These are phyloP conservation scores for Metschnikowia drakensbergensis DNA, from an alignment of 805 yeast species.

Conservation along the genomic window DNA sequence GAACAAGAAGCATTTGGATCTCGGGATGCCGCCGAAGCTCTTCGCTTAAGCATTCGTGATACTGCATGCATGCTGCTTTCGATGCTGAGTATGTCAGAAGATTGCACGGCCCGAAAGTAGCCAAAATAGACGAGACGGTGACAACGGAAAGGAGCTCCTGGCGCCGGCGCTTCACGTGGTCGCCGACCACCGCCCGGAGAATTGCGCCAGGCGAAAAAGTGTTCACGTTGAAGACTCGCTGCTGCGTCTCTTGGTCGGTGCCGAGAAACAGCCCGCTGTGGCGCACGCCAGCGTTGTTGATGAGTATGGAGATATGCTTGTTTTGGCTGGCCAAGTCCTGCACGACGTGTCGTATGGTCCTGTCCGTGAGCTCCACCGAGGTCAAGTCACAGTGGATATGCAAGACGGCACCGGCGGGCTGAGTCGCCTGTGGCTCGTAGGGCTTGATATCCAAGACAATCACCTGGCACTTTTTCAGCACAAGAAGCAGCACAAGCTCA, in stretches of 20 bases:
- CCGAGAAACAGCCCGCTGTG: conserved; percentile 29
- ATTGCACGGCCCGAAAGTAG: conserved; percentile 46
- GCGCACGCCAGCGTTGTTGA: conserved; percentile 51
- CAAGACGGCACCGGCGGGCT: conserved; percentile 15
- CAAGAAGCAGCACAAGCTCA: conserved; percentile 30
- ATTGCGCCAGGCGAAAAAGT: conserved; percentile 30
- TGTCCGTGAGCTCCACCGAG: conserved; percentile 15
- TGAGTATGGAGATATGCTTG: conserved; percentile 27
- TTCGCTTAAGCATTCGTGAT: conserved; percentile 43
- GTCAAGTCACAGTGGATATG: conserved; percentile 26
- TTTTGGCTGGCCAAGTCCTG: conserved; percentile 3
- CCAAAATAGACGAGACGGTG: conserved; percentile 45
- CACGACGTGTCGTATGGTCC: conserved; percentile 14
- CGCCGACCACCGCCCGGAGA: conserved; percentile 18
- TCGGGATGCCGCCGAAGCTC: conserved; percentile 28
- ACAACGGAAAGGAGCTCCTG: conserved; percentile 32
- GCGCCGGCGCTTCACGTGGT: conserved; percentile 17
- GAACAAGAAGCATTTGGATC: conserved; percentile 35
- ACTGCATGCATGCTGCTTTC: conserved; percentile 43
- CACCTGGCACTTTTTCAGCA: conserved; percentile 18
- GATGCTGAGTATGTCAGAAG: conserved; percentile 48
- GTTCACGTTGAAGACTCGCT: conserved; percentile 28
- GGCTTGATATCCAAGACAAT: conserved; percentile 29
- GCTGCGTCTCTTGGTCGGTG: conserved; percentile 21
- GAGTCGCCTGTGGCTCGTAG: background rate